Evolutionary conservation across 129 eudicot genomes (phyloP).

Genomic region (Flaveria ramosissima): DNA sequence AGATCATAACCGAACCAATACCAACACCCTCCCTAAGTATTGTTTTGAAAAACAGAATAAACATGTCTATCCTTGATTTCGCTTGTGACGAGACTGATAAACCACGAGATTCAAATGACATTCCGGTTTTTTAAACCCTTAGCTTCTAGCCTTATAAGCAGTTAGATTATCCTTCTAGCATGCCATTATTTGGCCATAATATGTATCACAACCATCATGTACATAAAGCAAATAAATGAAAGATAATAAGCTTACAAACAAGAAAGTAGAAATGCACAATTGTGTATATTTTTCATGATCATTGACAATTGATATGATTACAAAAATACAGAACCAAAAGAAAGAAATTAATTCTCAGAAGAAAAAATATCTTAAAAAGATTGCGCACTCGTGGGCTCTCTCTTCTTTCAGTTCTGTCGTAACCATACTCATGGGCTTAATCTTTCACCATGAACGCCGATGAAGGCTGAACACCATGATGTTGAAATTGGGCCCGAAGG

Average conservation of each 20-base stretch:
- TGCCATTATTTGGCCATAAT: background rate
- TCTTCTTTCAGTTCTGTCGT: slow-evolving; percentile 4
- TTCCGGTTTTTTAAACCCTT: background rate
- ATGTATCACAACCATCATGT: background rate
- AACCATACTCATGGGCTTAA: slow-evolving; percentile 14
- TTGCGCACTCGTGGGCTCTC: background rate
- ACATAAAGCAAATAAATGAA: background rate
- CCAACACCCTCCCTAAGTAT: too few relatives aligned
- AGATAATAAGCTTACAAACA: background rate
- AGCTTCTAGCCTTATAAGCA: too few relatives aligned
- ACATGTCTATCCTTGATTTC: too few relatives aligned
- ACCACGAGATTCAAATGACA: too few relatives aligned
- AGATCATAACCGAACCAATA: too few relatives aligned
- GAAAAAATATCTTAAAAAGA: background rate
- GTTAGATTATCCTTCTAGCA: too few relatives aligned
- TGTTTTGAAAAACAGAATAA: too few relatives aligned
- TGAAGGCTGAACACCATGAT: slow-evolving; percentile 20
- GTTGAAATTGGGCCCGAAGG: background rate
- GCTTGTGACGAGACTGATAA: too few relatives aligned
- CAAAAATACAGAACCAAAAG: slow-evolving; percentile 5
- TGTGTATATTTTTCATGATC: slow-evolving; percentile 23
- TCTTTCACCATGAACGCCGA: slow-evolving; percentile 10
- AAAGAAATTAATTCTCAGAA: slow-evolving; percentile 10
- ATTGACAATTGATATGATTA: slow-evolving; percentile 25
- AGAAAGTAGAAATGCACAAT: background rate